A percentile compares a stretch with the other conserved stretches of the same genome.
These are phyloP conservation scores for Huntiella bhutanensis DNA, from an alignment of 2,329 filamentous ascomycete species.

Conservation along the genomic window DNA sequence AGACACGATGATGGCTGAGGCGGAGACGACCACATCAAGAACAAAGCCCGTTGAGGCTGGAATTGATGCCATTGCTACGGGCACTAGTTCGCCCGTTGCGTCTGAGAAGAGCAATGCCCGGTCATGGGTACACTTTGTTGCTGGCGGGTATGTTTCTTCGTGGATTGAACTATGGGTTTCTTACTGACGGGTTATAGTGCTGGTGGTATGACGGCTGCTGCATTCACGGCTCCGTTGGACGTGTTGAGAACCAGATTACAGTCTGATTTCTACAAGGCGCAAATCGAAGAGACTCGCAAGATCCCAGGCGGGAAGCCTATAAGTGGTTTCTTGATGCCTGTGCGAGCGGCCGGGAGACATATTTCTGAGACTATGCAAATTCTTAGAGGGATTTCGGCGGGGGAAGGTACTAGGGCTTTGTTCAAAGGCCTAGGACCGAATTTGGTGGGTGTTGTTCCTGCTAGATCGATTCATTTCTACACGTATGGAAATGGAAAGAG, in stretches of 20 bases:
- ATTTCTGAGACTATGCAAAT: slow-evolving; percentile 76
- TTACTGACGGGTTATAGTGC: slow-evolving; percentile 29
- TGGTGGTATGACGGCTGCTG: slow-evolving; percentile 78
- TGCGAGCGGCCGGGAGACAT: slow-evolving; percentile 51
- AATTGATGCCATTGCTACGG: background rate
- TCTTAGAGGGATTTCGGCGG: slow-evolving; percentile 56
- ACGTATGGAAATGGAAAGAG: slow-evolving; percentile 84
- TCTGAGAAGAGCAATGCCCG: slow-evolving; percentile 35
- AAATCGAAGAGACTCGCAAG: slow-evolving; percentile 49
- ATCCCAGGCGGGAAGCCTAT: background rate
- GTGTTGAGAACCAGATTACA: slow-evolving; percentile 86
- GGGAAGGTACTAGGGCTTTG: slow-evolving; percentile 69
- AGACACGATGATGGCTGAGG: background rate
- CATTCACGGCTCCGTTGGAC: slow-evolving; percentile 85
- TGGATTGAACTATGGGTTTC: background rate
- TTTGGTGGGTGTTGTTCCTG: slow-evolving; percentile 73
- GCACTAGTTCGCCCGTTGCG: background rate
- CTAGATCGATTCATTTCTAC: slow-evolving; percentile 83
- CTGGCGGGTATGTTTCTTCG: slow-evolving; percentile 51
- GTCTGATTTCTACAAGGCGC: slow-evolving; percentile 75
- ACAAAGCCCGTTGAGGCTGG: slow-evolving; percentile 19
- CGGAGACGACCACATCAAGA: slow-evolving; percentile 19
- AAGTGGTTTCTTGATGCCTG: slow-evolving; percentile 31
- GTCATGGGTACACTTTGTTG: slow-evolving; percentile 82
- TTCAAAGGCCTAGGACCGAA: slow-evolving; percentile 92